A percentile compares a stretch with the other conserved stretches of the same genome.
Conservation (phyloP, 495 filamentous ascomycete species). For the Aspergillus conjunctus region DNA sequence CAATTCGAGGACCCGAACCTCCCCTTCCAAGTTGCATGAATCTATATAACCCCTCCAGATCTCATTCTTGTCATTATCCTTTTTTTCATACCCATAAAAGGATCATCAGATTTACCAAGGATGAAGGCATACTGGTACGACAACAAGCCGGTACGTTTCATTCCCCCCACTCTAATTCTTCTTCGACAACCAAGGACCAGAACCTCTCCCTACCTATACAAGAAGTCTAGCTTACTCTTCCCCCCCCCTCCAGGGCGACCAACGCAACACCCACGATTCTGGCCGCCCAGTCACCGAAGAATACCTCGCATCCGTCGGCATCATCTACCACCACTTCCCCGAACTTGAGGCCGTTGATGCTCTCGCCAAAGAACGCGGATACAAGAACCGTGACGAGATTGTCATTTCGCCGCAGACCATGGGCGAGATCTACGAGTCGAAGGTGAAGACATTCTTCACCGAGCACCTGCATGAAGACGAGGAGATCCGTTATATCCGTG, state of each 20-base stretch:
- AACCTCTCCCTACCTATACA: constrained; percentile 12
- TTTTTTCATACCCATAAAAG: background rate
- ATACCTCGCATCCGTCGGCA: constrained; percentile 72
- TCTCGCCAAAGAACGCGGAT: constrained; percentile 73
- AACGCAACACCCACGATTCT: constrained; percentile 87
- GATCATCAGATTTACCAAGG: constrained; percentile 26
- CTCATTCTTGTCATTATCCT: background rate
- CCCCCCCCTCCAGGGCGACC: constrained; percentile 69
- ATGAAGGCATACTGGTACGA: constrained; percentile 90
- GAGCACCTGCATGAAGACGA: constrained; percentile 99
- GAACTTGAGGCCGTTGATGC: constrained; percentile 65
- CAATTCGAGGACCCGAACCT: background rate
- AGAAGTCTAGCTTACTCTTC: background rate
- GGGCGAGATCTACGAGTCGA: constrained; percentile 79
- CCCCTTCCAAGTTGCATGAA: background rate
- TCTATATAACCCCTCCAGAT: background rate
- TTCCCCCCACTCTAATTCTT: background rate
- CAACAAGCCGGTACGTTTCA: constrained; percentile 65
- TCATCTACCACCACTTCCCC: constrained; percentile 72
- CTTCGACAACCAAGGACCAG: constrained; percentile 12
- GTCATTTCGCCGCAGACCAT: constrained; percentile 84
- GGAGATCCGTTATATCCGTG: constrained; percentile 96
- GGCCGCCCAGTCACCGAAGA: constrained; percentile 60
- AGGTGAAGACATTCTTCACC: constrained; percentile 88
- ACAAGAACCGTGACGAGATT: constrained; percentile 95